Evolutionary conservation across 495 filamentous ascomycete species (phyloP).

Genomic region (Massariosphaeria phaeospora): DNA sequence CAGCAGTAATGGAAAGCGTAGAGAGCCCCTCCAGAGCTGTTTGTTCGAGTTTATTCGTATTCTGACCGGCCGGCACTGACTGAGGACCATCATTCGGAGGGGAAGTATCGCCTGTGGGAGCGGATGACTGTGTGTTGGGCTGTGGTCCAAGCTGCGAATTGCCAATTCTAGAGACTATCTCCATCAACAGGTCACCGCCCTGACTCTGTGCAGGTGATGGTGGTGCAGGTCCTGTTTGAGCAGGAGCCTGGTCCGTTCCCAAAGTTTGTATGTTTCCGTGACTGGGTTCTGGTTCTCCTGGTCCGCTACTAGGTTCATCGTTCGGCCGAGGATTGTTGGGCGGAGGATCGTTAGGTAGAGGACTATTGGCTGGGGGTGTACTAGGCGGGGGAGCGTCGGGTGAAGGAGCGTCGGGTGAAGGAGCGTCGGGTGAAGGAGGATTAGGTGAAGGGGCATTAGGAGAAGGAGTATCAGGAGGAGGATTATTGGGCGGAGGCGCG

Average conservation of each 20-base stretch:
- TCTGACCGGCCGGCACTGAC: neutral
- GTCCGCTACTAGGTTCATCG: too few species aligned
- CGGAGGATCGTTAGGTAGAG: too few species aligned
- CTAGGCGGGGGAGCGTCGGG: too few species aligned
- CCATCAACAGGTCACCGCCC: neutral
- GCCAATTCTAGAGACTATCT: constrained; percentile 13
- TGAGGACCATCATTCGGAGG: neutral
- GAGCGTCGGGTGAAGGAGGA: too few species aligned
- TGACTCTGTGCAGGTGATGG: neutral
- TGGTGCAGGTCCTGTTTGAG: neutral
- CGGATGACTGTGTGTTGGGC: neutral
- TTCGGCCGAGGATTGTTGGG: too few species aligned
- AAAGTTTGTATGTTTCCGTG: neutral
- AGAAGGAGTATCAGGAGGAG: too few species aligned
- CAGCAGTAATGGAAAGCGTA: neutral
- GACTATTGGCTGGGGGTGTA: too few species aligned
- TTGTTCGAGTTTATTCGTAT: neutral
- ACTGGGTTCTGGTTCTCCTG: too few species aligned
- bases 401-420: too few species aligned
- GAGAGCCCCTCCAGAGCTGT: too few species aligned
- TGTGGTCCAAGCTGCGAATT: neutral
- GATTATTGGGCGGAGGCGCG: too few species aligned
- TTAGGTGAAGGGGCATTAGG: too few species aligned
- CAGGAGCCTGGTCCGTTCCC: neutral
- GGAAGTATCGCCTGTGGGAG: neutral